Conservation (phyloP, 805 yeast genomes). For the Hanseniaspora clermontiae region DNA sequence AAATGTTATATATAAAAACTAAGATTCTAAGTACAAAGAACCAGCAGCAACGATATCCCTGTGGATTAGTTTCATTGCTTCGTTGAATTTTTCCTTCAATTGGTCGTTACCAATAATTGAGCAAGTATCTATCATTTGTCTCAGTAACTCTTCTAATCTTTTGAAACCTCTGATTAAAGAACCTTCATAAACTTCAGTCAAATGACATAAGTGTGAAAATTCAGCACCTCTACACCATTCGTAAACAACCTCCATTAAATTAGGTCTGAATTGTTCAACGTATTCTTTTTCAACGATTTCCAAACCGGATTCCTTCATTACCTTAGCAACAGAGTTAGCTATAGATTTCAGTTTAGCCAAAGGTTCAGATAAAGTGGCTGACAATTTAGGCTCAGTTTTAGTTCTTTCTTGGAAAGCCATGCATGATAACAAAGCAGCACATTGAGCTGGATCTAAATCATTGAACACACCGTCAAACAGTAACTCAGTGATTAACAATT, state of each 20-base stretch:
- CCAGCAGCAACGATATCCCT: conserved; percentile 96
- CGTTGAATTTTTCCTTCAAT: conserved; percentile 77
- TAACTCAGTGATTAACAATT: conserved; percentile 72
- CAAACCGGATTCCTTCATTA: conserved; percentile 77
- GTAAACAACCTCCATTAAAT: conserved; percentile 90
- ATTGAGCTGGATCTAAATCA: conserved; percentile 75
- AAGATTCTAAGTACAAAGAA: conserved; percentile 51
- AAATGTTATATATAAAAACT: not conserved
- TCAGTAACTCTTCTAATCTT: conserved; percentile 80
- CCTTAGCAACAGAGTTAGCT: conserved; percentile 82
- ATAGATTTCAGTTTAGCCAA: conserved; percentile 75
- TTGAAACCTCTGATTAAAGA: conserved; percentile 88
- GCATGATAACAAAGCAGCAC: conserved; percentile 84
- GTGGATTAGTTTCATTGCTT: conserved; percentile 71
- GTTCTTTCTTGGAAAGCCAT: conserved; percentile 95
- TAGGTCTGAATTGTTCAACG: conserved; percentile 80
- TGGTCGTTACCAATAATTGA: conserved; percentile 86
- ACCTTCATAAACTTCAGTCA: conserved; percentile 98
- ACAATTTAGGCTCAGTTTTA: conserved; percentile 71
- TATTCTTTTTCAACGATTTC: conserved; percentile 87
- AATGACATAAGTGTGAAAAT: conserved; percentile 91
- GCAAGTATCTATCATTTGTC: conserved; percentile 84
- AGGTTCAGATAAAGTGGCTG: conserved; percentile 88
- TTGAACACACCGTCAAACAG: conserved; percentile 92
- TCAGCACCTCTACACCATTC: conserved; percentile 96